Percentiles rank a stretch among this genome's conserved stretches.
phyloP scores from a whole-genome alignment of 2,329 filamentous ascomycete species.

The Arachnomyces sp. region DNA sequence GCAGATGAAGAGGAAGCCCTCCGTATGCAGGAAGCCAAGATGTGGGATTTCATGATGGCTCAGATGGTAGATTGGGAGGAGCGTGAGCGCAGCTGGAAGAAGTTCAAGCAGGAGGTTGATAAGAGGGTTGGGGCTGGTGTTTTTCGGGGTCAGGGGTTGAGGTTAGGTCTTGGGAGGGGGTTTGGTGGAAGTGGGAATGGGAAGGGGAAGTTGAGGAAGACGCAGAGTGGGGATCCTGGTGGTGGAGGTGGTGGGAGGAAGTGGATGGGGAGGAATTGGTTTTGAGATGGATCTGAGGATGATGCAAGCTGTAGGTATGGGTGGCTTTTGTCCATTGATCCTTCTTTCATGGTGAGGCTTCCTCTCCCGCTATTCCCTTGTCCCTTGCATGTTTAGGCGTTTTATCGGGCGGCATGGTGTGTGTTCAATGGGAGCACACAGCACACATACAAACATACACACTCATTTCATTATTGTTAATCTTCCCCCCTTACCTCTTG shows the following conservation, averaged over 20 bases:
- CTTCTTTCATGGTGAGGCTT: no score
- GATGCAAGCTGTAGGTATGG: no score
- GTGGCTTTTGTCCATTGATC: no score
- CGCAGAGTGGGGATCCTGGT: background rate
- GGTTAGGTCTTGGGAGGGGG: constrained; percentile 12
- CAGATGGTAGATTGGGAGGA: constrained; percentile 39
- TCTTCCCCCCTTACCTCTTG: no score
- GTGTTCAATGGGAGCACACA: no score
- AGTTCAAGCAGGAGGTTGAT: constrained; percentile 22
- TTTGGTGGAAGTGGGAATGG: background rate
- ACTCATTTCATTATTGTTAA: no score
- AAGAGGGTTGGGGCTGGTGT: constrained; percentile 13
- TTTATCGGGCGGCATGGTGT: no score
- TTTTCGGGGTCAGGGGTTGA: constrained; percentile 7
- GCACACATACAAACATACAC: no score
- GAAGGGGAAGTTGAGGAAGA: background rate
- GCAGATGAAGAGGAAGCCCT: constrained; percentile 19
- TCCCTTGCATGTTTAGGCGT: no score
- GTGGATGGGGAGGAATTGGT: constrained; percentile 12
- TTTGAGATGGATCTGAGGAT: constrained; percentile 1
- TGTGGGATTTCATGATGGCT: constrained; percentile 34
- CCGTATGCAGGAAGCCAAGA: constrained; percentile 23
- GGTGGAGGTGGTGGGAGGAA: constrained; percentile 8
- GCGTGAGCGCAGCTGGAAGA: constrained; percentile 26
- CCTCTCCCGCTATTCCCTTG: no score